These are phyloP conservation scores for Fusarium mundagurra DNA, from an alignment of 2,329 filamentous ascomycete species.

Conservation along the genomic window DNA sequence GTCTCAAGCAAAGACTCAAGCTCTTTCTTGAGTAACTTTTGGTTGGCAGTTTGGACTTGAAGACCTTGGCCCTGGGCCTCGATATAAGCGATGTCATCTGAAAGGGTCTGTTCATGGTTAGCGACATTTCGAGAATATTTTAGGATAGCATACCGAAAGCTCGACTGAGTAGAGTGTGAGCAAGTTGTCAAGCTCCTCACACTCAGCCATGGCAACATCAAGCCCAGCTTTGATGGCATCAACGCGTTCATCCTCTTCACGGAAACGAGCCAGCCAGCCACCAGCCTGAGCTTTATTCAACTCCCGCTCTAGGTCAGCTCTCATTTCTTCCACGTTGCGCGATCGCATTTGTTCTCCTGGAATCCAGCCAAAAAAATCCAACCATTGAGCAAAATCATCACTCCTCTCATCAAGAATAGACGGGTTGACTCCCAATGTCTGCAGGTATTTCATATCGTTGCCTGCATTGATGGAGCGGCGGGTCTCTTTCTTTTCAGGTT, in stretches of 20 bases:
- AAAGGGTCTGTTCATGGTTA: constrained; percentile 73
- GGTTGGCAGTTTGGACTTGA: constrained; percentile 96
- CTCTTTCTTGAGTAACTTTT: constrained; percentile 91
- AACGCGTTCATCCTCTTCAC: constrained; percentile 90
- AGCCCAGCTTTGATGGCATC: constrained; percentile 86
- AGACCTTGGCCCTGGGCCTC: constrained; percentile 97
- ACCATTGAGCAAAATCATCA: constrained; percentile 81
- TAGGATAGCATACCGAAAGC: constrained; percentile 73
- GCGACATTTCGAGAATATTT: not conserved
- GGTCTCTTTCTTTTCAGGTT: constrained; percentile 54
- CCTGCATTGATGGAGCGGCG: constrained; percentile 72
- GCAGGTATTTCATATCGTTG: constrained; percentile 82
- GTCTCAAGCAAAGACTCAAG: constrained; percentile 89
- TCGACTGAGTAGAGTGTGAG: constrained; percentile 95
- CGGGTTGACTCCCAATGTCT: constrained; percentile 80
- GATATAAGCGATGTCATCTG: constrained; percentile 96
- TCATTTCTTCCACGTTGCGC: constrained; percentile 81
- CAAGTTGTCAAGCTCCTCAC: constrained; percentile 94
- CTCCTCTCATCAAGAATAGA: constrained; percentile 79
- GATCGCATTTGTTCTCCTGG: constrained; percentile 77
- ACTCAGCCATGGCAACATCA: constrained; percentile 91
- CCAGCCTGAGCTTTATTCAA: constrained; percentile 91
- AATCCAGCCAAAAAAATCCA: constrained; percentile 91
- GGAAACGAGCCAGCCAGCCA: constrained; percentile 85
- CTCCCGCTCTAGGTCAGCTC: constrained; percentile 85